Evolutionary conservation across 140 eudicot species (phyloP).

Genomic region (Stevia rebaudiana): DNA sequence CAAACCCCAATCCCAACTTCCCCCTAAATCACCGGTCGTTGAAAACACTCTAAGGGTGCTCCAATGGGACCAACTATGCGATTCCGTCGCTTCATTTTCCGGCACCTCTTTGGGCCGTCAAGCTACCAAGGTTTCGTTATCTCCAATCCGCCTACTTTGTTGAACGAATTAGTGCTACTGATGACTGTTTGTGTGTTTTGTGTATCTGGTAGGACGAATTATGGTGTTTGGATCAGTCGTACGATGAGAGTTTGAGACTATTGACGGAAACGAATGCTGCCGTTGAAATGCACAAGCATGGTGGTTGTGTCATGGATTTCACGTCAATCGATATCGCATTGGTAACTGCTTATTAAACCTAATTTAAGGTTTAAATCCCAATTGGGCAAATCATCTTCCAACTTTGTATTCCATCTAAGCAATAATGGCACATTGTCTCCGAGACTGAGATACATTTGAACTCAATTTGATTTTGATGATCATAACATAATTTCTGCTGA

Average conservation of each 20-base stretch:
- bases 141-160: background rate
- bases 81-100: constrained; percentile 84
- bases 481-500: background rate
- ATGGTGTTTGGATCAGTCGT: constrained; percentile 45
- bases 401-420: background rate
- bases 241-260: constrained; percentile 58
- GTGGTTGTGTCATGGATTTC: constrained; percentile 62
- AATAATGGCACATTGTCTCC: too few species aligned
- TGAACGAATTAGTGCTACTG: background rate
- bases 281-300: constrained; percentile 77
- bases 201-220: constrained; percentile 47
- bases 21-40: constrained; percentile 20
- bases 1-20: constrained; percentile 12
- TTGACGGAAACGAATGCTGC: constrained; percentile 78
- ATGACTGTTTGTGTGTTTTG: background rate
- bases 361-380: background rate
- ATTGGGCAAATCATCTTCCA: too few species aligned
- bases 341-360: constrained; percentile 30
- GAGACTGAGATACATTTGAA: background rate
- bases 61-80: constrained; percentile 84
- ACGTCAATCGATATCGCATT: constrained; percentile 36
- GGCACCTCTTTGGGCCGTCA: constrained; percentile 67
- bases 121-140: constrained; percentile 46
- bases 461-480: background rate
- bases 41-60: constrained; percentile 55